phyloP scores from a whole-genome alignment of 768 basidiomycete species.

The Xanthoconium purpureum region DNA sequence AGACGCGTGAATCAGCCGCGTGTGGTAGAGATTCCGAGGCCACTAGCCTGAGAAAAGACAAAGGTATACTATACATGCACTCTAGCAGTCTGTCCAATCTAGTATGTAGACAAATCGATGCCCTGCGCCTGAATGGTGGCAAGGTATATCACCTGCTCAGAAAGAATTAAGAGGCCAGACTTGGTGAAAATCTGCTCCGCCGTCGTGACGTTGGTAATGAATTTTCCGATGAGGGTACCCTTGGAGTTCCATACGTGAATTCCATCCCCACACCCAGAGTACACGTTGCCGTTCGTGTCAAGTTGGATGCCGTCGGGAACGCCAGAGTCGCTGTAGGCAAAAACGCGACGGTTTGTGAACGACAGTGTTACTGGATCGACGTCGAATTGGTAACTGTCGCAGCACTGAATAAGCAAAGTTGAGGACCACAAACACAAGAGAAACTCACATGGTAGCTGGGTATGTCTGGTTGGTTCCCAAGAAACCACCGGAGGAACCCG shows the following conservation, averaged over 20 bases:
- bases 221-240: constrained; percentile 46
- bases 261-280: constrained; percentile 67
- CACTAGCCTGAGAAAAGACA: not conserved
- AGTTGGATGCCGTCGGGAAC: constrained; percentile 67
- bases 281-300: constrained; percentile 65
- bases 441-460: constrained; percentile 65
- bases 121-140: constrained; percentile 36
- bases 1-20: not conserved
- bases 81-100: not conserved
- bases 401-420: not conserved
- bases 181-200: constrained; percentile 43
- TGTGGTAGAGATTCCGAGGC: not conserved
- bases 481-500: constrained; percentile 37
- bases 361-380: constrained; percentile 52
- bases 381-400: constrained; percentile 61
- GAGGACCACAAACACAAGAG: not conserved
- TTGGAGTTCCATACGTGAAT: constrained; percentile 56
- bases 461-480: constrained; percentile 52
- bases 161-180: constrained; percentile 38
- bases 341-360: constrained; percentile 61
- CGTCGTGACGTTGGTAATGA: constrained; percentile 27
- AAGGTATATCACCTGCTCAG: constrained; percentile 39
- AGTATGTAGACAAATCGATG: constrained; percentile 11
- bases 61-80: not conserved
- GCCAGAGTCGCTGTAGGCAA: constrained; percentile 66